These are phyloP conservation scores for Sporisorium scitamineum DNA, from an alignment of 1,284 basidiomycete species.

Conservation along the genomic window DNA sequence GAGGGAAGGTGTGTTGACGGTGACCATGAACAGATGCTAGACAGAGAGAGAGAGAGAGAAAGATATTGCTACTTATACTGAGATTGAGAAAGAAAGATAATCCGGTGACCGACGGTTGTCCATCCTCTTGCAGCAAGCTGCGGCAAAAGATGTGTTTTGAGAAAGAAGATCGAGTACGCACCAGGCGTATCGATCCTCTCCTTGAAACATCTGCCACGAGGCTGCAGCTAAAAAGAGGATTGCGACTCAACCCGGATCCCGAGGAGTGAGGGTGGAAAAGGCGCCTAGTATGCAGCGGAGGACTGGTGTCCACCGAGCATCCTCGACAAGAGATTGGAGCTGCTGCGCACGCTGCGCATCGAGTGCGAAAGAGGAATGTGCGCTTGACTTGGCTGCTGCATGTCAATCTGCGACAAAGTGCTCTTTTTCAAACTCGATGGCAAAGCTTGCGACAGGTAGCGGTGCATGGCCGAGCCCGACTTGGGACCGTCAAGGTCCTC, in stretches of 20 bases:
- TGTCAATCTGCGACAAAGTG: slow-evolving; percentile 46
- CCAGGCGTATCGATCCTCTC: slow-evolving; percentile 22
- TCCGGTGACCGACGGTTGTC: slow-evolving; percentile 49
- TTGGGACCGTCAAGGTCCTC: slow-evolving; percentile 45
- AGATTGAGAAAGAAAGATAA: slow-evolving; percentile 8
- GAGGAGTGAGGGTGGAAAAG: slow-evolving; percentile 18
- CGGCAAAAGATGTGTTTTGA: neutral
- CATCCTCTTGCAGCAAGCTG: slow-evolving; percentile 6
- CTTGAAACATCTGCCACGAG: slow-evolving; percentile 17
- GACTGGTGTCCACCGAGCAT: slow-evolving; percentile 58
- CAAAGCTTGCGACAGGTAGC: slow-evolving; percentile 57
- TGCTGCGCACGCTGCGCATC: slow-evolving; percentile 59
- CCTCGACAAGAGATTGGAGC: slow-evolving; percentile 57
- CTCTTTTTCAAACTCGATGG: slow-evolving; percentile 61
- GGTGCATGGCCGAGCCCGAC: slow-evolving; percentile 55
- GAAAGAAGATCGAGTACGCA: slow-evolving; percentile 11
- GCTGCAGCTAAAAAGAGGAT: slow-evolving; percentile 8
- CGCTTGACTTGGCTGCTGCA: slow-evolving; percentile 53
- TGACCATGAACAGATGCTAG: slow-evolving; percentile 35
- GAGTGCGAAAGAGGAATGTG: slow-evolving; percentile 41
- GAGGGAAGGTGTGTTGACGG: slow-evolving; percentile 14
- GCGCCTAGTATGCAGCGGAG: slow-evolving; percentile 39
- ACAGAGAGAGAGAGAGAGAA: slow-evolving; percentile 22
- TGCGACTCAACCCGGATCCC: slow-evolving; percentile 41
- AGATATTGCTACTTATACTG: slow-evolving; percentile 28